A percentile compares a stretch with the other conserved stretches of the same genome.
These are phyloP conservation scores for Anisodus tanguticus DNA, from an alignment of 257 asterid species.

Conservation along the genomic window DNA sequence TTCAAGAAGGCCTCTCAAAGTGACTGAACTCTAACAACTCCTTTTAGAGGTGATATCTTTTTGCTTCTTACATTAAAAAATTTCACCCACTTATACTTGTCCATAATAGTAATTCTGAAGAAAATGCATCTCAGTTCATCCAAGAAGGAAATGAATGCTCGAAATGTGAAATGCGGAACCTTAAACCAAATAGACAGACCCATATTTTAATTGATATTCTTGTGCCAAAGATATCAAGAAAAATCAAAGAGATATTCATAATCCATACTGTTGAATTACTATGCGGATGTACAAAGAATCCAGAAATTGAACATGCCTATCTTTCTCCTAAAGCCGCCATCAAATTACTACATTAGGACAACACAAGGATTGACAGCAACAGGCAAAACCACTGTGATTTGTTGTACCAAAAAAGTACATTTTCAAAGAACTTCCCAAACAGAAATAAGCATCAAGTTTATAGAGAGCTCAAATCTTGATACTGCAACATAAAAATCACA, in stretches of 20 bases:
- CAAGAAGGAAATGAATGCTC: neutral
- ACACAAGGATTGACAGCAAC: neutral
- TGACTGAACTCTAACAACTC: neutral
- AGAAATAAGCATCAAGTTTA: neutral
- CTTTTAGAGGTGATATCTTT: neutral
- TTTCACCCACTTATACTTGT: neutral
- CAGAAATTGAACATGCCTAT: neutral
- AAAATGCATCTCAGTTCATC: neutral
- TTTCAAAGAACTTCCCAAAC: neutral
- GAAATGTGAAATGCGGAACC: neutral
- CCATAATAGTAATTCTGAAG: neutral
- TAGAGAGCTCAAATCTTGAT: conserved; percentile 1
- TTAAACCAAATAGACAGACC: neutral
- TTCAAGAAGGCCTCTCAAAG: neutral
- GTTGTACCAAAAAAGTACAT: neutral
- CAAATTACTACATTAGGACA: neutral
- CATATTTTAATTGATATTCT: neutral
- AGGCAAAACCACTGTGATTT: neutral
- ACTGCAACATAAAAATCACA: neutral
- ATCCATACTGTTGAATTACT: neutral
- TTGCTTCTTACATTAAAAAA: neutral
- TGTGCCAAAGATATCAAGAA: neutral
- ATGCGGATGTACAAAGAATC: neutral
- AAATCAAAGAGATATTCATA: neutral
- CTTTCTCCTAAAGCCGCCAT: neutral